Evolutionary conservation across 176 grass and related monocot genomes (phyloP).

Genomic region (Triticum turgidum): DNA sequence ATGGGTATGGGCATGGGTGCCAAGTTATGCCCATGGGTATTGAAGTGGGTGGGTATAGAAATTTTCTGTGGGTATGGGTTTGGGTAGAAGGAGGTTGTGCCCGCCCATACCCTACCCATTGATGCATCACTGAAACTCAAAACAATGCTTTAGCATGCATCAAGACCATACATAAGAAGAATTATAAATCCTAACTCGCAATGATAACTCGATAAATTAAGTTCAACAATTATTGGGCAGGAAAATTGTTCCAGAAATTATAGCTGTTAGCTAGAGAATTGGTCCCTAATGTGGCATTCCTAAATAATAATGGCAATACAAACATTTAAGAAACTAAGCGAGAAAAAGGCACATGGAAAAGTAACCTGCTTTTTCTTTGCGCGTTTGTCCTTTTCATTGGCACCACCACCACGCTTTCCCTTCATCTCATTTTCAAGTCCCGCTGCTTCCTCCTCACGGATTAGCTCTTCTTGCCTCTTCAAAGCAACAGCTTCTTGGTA

Average conservation of each 20-base stretch:
- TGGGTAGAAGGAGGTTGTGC: too few relatives aligned
- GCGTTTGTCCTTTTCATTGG: conserved; percentile 78
- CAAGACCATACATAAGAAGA: not conserved
- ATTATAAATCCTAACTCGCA: not conserved
- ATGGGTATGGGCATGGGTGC: too few relatives aligned
- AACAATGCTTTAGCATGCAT: not conserved
- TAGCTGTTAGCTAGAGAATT: not conserved
- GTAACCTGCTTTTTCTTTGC: conserved; percentile 93
- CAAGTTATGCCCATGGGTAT: too few relatives aligned
- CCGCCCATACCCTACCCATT: too few relatives aligned
- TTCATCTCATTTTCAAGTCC: conserved; percentile 69
- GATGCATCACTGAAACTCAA: not conserved
- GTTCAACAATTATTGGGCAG: not conserved
- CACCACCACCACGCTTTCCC: conserved; percentile 50
- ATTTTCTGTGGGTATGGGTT: too few relatives aligned
- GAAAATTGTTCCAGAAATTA: not conserved
- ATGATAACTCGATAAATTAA: not conserved
- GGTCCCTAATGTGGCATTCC: not conserved
- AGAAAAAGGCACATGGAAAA: conserved; percentile 5
- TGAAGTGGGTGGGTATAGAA: too few relatives aligned
- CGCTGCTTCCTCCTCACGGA: conserved; percentile 93
- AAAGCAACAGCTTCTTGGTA: conserved; percentile 94
- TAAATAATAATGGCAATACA: conserved; percentile 5
- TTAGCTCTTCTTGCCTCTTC: conserved; percentile 95
- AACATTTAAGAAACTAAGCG: not conserved